Base-by-base conservation (phyloP, 2,329 filamentous ascomycete genomes). In the Phialophora expanda region DNA sequence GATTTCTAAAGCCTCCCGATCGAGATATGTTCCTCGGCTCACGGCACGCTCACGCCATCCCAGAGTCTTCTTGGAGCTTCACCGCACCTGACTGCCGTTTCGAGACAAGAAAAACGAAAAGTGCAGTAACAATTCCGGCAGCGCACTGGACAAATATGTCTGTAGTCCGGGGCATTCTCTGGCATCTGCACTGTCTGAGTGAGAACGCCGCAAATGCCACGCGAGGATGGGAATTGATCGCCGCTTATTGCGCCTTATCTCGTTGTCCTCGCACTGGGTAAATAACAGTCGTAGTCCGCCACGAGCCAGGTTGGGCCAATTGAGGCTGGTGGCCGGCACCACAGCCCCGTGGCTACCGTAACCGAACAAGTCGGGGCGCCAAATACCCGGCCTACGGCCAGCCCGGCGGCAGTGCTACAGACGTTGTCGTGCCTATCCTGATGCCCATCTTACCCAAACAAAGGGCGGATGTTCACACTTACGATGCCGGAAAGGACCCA, bases 11-110 rank as follows among this genome's bases (percentile, higher is more conserved):
- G 30, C 53, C 32, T 50, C 51, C 44, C 62, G 48, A 56, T 65
- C 46, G 50, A 56, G 59, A 62, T 56, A 50, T 34, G 56, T 61
- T 48, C 58, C 51, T 65, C 66, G 66, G 66, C 61, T 67, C 66
- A 56, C 66, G 62, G 66, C 58, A 65, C 59, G 7, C 34, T 56
- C 32, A 41, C 28, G 57, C 62, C 32, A 34, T n/a, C 12, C 17
- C 24, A 34, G 24, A 9, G 38, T 17, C 41, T 12, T 7, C 11
- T 38, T 55, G 51, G n/a, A 11, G 12, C 26, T 20, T 50, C 56
- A 20, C 24, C 28, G 26, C 56, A 46, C 5, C 14, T 20, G 20
- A 22, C 28, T 44, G 17, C 38, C 17, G 17, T n/a, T 44, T 44
- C 38, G 38, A 44, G 38, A 44, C 38, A 44, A n/a, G 17, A n/a